phyloP scores from a whole-genome alignment of 139 green algal genomes.

The Tetradesmus obliquus region DNA sequence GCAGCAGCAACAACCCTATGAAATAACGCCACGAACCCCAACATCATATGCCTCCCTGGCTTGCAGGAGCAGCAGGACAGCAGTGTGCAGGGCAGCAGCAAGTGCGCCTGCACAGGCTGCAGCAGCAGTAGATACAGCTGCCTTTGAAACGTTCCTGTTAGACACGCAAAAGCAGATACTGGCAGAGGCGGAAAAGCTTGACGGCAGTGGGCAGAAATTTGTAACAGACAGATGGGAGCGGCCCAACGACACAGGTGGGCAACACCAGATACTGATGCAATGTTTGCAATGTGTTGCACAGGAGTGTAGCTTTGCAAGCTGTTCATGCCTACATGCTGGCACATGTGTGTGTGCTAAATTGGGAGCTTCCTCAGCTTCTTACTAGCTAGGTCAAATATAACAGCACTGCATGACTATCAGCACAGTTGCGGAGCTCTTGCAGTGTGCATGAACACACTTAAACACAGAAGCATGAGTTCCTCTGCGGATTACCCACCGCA shows the following conservation, averaged over 20 bases:
- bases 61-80: neutral
- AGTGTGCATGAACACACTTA: too few relatives aligned
- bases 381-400: too few relatives aligned
- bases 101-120: conserved; percentile 1
- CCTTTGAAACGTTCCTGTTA: conserved; percentile 63
- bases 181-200: conserved; percentile 58
- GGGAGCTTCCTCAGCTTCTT: too few relatives aligned
- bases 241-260: conserved; percentile 54
- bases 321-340: neutral
- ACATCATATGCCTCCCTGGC: neutral
- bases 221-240: conserved; percentile 74
- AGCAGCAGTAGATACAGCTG: conserved; percentile 7
- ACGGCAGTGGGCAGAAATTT: conserved; percentile 71
- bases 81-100: conserved; percentile 30
- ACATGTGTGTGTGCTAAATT: neutral
- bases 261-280: neutral
- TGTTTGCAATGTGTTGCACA: neutral
- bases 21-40: neutral
- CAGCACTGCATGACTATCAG: too few relatives aligned
- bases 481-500: too few relatives aligned
- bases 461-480: too few relatives aligned
- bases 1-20: neutral
- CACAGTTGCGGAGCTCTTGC: too few relatives aligned
- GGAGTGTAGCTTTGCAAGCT: neutral
- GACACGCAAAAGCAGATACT: conserved; percentile 65